Percentiles rank a stretch among this genome's conserved stretches.
Conservation (phyloP, 495 filamentous ascomycete genomes). For the Coniosporium apollinis region DNA sequence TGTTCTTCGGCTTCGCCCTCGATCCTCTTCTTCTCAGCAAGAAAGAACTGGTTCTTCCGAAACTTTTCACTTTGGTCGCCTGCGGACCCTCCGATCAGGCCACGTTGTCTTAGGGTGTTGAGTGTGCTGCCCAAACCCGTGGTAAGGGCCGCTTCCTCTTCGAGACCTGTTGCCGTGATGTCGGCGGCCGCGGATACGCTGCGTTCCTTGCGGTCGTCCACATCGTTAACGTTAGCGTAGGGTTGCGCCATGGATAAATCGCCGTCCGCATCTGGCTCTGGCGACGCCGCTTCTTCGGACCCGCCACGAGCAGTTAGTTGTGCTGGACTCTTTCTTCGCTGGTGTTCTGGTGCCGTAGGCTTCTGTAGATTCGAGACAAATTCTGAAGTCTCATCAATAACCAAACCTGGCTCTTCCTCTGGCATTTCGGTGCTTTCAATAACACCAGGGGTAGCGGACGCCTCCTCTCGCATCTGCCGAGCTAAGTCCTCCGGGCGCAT, state of each 20-base stretch:
- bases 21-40: slow-evolving; percentile 55
- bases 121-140: slow-evolving; percentile 69
- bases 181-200: slow-evolving; percentile 31
- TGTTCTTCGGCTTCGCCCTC: slow-evolving; percentile 61
- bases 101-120: slow-evolving; percentile 64
- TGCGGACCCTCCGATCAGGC: slow-evolving; percentile 47
- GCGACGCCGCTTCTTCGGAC: slow-evolving; percentile 33
- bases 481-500: slow-evolving; percentile 72
- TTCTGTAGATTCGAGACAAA: slow-evolving; percentile 77
- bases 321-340: slow-evolving; percentile 14
- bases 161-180: slow-evolving; percentile 57
- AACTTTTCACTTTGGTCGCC: slow-evolving; percentile 48
- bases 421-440: slow-evolving; percentile 32
- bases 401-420: slow-evolving; percentile 51
- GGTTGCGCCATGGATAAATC: slow-evolving; percentile 49
- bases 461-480: slow-evolving; percentile 62
- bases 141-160: slow-evolving; percentile 64
- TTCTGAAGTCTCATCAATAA: slow-evolving; percentile 89
- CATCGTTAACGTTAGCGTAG: slow-evolving; percentile 28
- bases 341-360: slow-evolving; percentile 44
- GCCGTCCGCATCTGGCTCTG: slow-evolving; percentile 35
- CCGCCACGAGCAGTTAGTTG: no score
- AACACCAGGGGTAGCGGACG: slow-evolving; percentile 30
- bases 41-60: slow-evolving; percentile 65
- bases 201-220: slow-evolving; percentile 37